Percentiles rank a stretch among this genome's conserved stretches.
Evolutionary conservation across 2,329 filamentous ascomycete genomes (phyloP).

Genomic region (Dendrostoma leiphaemia): DNA sequence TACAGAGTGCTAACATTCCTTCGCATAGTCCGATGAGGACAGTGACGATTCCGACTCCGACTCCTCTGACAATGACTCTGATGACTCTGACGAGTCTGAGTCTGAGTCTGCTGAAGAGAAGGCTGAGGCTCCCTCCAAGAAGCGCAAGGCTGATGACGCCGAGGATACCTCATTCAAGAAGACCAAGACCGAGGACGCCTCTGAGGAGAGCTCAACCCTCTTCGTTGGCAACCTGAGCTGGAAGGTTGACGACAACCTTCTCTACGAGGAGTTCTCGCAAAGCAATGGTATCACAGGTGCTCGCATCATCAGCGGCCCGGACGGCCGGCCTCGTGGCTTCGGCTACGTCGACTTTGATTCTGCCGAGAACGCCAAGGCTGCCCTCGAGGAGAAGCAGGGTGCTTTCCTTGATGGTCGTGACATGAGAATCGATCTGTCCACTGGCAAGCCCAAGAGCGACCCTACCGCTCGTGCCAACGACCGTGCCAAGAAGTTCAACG

Average conservation of each 20-base stretch:
- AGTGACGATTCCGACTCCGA: slow-evolving; percentile 23
- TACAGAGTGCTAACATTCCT: slow-evolving; percentile 10
- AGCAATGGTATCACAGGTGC: slow-evolving; percentile 71
- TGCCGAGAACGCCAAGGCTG: slow-evolving; percentile 43
- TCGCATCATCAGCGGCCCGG: slow-evolving; percentile 80
- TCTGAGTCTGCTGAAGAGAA: slow-evolving; percentile 25
- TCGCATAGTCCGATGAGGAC: slow-evolving; percentile 22
- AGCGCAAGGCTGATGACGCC: slow-evolving; percentile 63
- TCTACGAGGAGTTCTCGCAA: slow-evolving; percentile 76
- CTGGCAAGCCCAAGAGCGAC: slow-evolving; percentile 26
- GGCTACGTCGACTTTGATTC: slow-evolving; percentile 87
- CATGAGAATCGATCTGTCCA: slow-evolving; percentile 38
- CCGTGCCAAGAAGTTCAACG: slow-evolving; percentile 70
- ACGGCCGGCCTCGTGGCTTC: slow-evolving; percentile 84
- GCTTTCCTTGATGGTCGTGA: slow-evolving; percentile 34
- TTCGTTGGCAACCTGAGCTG: slow-evolving; percentile 91
- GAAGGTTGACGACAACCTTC: slow-evolving; percentile 82
- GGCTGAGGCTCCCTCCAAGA: slow-evolving; percentile 48
- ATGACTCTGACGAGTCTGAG: slow-evolving; percentile 32
- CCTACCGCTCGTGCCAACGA: slow-evolving; percentile 55
- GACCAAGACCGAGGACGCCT: slow-evolving; percentile 56
- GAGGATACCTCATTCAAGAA: slow-evolving; percentile 59
- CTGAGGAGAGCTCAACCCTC: slow-evolving; percentile 61
- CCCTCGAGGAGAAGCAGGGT: slow-evolving; percentile 38
- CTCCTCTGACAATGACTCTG: slow-evolving; percentile 25